Evolutionary conservation across 2,329 filamentous ascomycete species (phyloP), one percentile per base, ranked within the genome.

Genomic region (Penicillium freii): DNA sequence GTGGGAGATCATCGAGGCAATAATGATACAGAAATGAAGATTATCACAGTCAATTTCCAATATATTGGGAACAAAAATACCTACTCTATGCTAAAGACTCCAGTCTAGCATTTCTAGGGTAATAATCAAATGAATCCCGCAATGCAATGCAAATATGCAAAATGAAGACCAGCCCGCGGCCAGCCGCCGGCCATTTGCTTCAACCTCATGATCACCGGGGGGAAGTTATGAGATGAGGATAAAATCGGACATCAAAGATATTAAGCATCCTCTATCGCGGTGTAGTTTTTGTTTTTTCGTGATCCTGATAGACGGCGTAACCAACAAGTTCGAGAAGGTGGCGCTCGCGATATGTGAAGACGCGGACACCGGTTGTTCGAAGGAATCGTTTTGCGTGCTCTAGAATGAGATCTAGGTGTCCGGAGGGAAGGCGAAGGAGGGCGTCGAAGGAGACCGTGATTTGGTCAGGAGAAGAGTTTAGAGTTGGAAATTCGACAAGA

Each of bases 321-420:
- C 62, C 62, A 1, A 64, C 33, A 29, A 68, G 27, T 46, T 68
- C 66, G 13, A 68, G 57, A 2, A 68, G 51, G 50, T 67, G 50
- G 27, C 65, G 60, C 49, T 68, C 65, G 9, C 65, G 65, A 56
- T 68, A 51, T 13, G 51, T 62, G 36, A 68, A 67, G 5, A 62
- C 27, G 2, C 46, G 36, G 3, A 62, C 57, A 15, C 61, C 66
- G 1, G 59, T 61, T 1, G 34, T 57, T 36, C 27, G 47, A 4
- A 68, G 15, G 9, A 68, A 68, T 1, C 27, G 23, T 11, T 52
- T 48, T 11, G 64, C 55, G 21, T 66, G 62, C 15, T 51, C 25
- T 0, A 59, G 31, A 5, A 64, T 51, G 13, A 34, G 48, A 2
- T 23, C 17, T 17, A 31, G 25, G 27, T 56, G 40, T 2, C 23